Percentiles rank a stretch among this genome's conserved stretches.
Conservation (phyloP, 140 eudicot species). For the Ambrosia hybrid region DNA sequence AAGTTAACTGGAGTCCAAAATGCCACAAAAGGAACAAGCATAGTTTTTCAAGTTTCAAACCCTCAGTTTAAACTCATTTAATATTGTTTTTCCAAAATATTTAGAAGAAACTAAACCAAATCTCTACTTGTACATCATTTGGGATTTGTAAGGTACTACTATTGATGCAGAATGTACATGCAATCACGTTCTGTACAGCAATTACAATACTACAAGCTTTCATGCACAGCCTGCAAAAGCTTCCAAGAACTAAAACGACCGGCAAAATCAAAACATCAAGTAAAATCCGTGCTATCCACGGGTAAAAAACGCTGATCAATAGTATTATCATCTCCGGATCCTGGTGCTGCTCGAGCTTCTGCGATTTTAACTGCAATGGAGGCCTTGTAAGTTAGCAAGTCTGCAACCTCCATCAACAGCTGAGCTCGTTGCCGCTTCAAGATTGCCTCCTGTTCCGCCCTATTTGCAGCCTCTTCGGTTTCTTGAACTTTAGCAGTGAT, state of each 20-base stretch:
- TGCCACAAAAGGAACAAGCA: not conserved
- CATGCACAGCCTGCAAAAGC: constrained; percentile 31
- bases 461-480: constrained; percentile 47
- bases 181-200: constrained; percentile 57
- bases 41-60: not conserved
- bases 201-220: constrained; percentile 46
- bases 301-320: constrained; percentile 5
- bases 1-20: not conserved
- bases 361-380: constrained; percentile 66
- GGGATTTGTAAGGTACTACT: constrained; percentile 33
- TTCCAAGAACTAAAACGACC: constrained; percentile 19
- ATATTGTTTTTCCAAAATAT: constrained; percentile 13
- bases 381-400: constrained; percentile 66
- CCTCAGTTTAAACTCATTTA: constrained; percentile 21
- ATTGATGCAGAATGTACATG: constrained; percentile 57
- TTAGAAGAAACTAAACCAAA: constrained; percentile 26
- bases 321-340: constrained; percentile 11
- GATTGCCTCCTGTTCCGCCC: constrained; percentile 48
- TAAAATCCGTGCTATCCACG: constrained; percentile 15
- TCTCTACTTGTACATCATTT: constrained; percentile 29
- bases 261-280: constrained; percentile 21
- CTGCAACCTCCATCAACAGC: constrained; percentile 66
- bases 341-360: constrained; percentile 45
- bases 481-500: constrained; percentile 37
- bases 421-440: constrained; percentile 70